phyloP scores from a whole-genome alignment of 768 basidiomycete species.

The Psilocybe cyanescens region DNA sequence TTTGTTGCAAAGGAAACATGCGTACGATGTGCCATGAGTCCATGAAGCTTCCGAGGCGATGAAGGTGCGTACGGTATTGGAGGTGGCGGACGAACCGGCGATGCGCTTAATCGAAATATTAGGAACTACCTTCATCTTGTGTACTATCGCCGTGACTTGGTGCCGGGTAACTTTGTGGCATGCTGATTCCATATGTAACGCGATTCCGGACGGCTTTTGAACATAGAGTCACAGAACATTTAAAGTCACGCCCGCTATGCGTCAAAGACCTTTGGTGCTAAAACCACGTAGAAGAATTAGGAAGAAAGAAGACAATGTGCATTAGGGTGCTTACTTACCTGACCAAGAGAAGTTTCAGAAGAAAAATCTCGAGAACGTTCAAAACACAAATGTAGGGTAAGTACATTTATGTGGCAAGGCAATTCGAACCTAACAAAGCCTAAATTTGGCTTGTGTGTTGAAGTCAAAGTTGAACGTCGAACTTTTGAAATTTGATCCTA shows the following conservation, averaged over 20 bases:
- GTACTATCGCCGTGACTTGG: no score
- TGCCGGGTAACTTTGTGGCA: no score
- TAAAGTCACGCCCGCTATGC: slow-evolving; percentile 25
- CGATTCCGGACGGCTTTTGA: slow-evolving; percentile 27
- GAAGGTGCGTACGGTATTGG: slow-evolving; percentile 24
- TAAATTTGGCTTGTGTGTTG: no score
- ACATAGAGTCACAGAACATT: slow-evolving; percentile 36
- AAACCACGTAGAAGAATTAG: neutral
- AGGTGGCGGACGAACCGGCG: slow-evolving; percentile 19
- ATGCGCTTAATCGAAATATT: no score
- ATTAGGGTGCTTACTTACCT: neutral
- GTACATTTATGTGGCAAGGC: no score
- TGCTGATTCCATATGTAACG: no score
- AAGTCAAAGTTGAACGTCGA: no score
- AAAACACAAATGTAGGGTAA: slow-evolving; percentile 30
- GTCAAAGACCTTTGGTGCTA: slow-evolving; percentile 31
- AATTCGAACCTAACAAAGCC: no score
- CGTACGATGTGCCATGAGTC: slow-evolving; percentile 39
- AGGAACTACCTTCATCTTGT: slow-evolving; percentile 23
- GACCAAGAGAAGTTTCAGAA: slow-evolving; percentile 16
- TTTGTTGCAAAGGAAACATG: slow-evolving; percentile 44
- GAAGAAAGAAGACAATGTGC: no score
- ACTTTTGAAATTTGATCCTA: no score
- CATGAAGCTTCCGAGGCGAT: slow-evolving; percentile 38
- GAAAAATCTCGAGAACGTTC: slow-evolving; percentile 33